Evolutionary conservation across 768 basidiomycete species (phyloP).

Genomic region (Hydnum rufescens): DNA sequence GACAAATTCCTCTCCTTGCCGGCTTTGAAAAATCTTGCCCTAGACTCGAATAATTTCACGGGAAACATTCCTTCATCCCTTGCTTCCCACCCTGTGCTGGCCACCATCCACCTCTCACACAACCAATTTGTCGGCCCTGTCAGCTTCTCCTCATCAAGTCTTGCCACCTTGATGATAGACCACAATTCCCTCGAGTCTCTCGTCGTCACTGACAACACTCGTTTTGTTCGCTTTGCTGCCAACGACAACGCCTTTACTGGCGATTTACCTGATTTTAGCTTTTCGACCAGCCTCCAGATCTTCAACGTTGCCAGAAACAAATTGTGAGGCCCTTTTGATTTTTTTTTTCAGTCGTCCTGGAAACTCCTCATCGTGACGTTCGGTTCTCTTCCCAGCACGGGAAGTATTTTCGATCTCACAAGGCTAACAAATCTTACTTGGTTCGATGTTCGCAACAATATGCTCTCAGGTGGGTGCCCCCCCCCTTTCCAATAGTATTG

Average conservation of each 20-base stretch:
- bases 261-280: slow-evolving; percentile 1
- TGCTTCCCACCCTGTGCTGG: not conserved
- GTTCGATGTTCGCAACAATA: slow-evolving; percentile 5
- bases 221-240: not conserved
- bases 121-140: slow-evolving; percentile 2
- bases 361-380: not conserved
- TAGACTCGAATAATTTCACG: not conserved
- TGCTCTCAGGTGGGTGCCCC: not conserved
- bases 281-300: slow-evolving; percentile 1
- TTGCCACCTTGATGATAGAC: not conserved
- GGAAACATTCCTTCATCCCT: slow-evolving; percentile 3
- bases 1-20: not conserved
- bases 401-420: slow-evolving; percentile 2
- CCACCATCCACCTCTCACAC: slow-evolving; percentile 1
- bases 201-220: not conserved
- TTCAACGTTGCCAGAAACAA: slow-evolving; percentile 4
- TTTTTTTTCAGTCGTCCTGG: not conserved
- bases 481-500: too few relatives aligned
- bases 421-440: not conserved
- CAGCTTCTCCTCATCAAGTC: slow-evolving; percentile 1
- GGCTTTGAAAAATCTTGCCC: not conserved
- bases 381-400: slow-evolving; percentile 3
- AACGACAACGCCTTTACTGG: slow-evolving; percentile 3
- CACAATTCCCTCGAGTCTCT: not conserved
- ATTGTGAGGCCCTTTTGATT: not conserved